Percentiles rank a stretch among this genome's conserved stretches.
Evolutionary conservation across 2,329 filamentous ascomycete genomes (phyloP).

Genomic region (Botrytis sinoallii): DNA sequence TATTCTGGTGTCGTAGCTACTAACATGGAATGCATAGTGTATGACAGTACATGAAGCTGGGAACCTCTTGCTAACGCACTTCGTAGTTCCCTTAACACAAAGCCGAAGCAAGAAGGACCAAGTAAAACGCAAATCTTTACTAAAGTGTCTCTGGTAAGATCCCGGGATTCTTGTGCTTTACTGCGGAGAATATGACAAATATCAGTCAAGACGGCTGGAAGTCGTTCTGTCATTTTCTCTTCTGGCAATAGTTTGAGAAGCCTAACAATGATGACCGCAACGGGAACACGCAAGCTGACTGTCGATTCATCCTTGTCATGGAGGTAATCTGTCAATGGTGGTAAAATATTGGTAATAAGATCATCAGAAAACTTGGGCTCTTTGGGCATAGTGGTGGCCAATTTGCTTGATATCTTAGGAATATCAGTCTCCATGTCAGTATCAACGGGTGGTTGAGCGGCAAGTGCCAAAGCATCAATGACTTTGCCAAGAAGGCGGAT

Average conservation of each 20-base stretch:
- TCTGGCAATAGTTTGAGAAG: slow-evolving; percentile 76
- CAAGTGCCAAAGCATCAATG: slow-evolving; percentile 68
- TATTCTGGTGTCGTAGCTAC: slow-evolving; percentile 71
- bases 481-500: slow-evolving; percentile 78
- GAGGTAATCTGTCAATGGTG: slow-evolving; percentile 76
- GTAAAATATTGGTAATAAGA: slow-evolving; percentile 71
- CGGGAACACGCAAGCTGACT: slow-evolving; percentile 87
- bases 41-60: slow-evolving; percentile 92
- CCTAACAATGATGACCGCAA: slow-evolving; percentile 85
- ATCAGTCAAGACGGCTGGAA: slow-evolving; percentile 84
- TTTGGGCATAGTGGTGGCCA: slow-evolving; percentile 65
- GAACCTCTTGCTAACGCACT: slow-evolving; percentile 81
- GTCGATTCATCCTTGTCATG: slow-evolving; percentile 94
- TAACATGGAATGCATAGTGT: slow-evolving; percentile 88
- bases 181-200: slow-evolving; percentile 91
- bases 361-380: slow-evolving; percentile 67
- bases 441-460: slow-evolving; percentile 40
- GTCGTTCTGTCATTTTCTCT: slow-evolving; percentile 66
- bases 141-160: slow-evolving; percentile 85
- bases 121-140: slow-evolving; percentile 78
- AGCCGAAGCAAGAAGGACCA: slow-evolving; percentile 80
- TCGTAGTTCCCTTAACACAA: slow-evolving; percentile 87
- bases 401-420: slow-evolving; percentile 39
- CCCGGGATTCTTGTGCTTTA: slow-evolving; percentile 81
- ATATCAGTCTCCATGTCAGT: slow-evolving; percentile 39